Conservation (phyloP, 306 rosid genomes). For the Notholithocarpus densiflorus region DNA sequence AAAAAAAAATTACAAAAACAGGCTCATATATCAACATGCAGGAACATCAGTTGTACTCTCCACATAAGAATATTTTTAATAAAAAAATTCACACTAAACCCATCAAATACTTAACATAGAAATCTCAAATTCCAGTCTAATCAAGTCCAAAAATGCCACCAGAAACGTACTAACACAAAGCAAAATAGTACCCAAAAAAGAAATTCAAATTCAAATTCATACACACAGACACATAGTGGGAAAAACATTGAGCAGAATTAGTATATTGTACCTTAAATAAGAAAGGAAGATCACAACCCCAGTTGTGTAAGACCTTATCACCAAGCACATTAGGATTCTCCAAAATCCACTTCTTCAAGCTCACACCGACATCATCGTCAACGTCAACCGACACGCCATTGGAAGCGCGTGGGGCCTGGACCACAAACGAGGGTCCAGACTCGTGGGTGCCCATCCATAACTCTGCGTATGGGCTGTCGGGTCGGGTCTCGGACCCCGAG, state of each 20-base stretch:
- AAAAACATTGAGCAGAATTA: neutral
- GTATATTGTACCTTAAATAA: constrained; percentile 62
- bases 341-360: constrained; percentile 72
- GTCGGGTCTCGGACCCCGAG: constrained; percentile 42
- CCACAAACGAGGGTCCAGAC: constrained; percentile 77
- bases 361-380: neutral
- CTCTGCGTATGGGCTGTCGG: constrained; percentile 72
- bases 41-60: no score
- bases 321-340: constrained; percentile 74
- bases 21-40: no score
- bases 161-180: neutral
- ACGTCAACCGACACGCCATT: constrained; percentile 19
- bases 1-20: no score
- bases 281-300: constrained; percentile 91
- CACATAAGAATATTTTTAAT: no score
- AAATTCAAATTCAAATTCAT: neutral
- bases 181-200: neutral
- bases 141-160: no score
- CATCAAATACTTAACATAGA: no score
- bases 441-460: constrained; percentile 95
- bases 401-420: constrained; percentile 5
- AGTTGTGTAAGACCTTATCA: constrained; percentile 49
- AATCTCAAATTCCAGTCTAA: no score
- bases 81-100: no score
- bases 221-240: neutral